Evolutionary conservation across 2,329 filamentous ascomycete species (phyloP), one percentile per base, ranked within the genome.

Genomic region (Colletotrichum tropicale): DNA sequence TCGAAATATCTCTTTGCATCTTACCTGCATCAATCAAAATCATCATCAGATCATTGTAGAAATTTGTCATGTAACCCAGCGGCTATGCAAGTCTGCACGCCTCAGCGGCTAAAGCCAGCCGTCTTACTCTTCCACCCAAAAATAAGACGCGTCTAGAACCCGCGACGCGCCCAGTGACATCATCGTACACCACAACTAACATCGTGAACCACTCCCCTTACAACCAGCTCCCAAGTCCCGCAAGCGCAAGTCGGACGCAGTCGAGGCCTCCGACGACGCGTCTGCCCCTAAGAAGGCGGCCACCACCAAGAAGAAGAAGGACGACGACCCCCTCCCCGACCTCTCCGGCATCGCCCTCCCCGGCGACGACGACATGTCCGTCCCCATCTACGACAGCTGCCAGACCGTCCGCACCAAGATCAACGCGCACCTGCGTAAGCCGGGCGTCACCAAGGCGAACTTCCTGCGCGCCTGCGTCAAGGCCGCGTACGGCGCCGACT

Each of bases 321-420:
- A n/a, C 30, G 16, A 21, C 36, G 56, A 60, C 21, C 66, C 66
- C 32, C 28, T 71, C 9, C 61, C 71, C 15, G 71, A 77, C 62
- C 82, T 90, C 24, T 82, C 83, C 38, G 82, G 77, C 18, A 81
- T 91, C 32, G 66, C 80, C 10, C 83, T 92, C 1, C 82, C 84
- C 0, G 87, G 88, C 15, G 90, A 93, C 80, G 86, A 85, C 0
- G 79, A 81, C 1, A 84, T 85, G 38, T 78, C 73, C 0, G 89
- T 92, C 8, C 81, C 83, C 1, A 83, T 93, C 36, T 92, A 84
- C 79, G 90, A 92, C 76, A 89, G 88, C 7, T 92, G 90, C 81
- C 88, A 92, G 77, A 89, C 90, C 66, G 80, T 92, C 16, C 88
- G 91, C 62, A 87, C 85, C 80, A 92, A 92, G 84, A 91, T 92